Evolutionary conservation across 495 filamentous ascomycete genomes (phyloP).

Genomic region (Entonaema liquescens): DNA sequence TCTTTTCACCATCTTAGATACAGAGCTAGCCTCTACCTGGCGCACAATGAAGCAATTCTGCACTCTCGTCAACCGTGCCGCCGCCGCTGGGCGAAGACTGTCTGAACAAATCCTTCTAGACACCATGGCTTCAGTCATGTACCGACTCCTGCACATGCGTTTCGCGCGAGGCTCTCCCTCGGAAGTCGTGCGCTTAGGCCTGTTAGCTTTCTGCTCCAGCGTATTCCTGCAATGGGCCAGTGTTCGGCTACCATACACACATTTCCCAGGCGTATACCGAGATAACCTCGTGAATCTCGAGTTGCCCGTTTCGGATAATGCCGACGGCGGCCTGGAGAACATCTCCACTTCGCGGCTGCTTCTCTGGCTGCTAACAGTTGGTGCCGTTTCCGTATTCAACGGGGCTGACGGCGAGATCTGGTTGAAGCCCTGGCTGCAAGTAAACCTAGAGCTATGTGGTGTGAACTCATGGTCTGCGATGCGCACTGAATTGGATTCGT

Average conservation of each 20-base stretch:
- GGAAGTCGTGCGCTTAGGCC: slow-evolving; percentile 52
- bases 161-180: slow-evolving; percentile 32
- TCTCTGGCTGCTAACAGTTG: slow-evolving; percentile 52
- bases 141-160: slow-evolving; percentile 49
- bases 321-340: neutral
- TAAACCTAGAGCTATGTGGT: slow-evolving; percentile 34
- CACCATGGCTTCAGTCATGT: slow-evolving; percentile 54
- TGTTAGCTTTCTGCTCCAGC: slow-evolving; percentile 50
- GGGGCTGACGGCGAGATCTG: slow-evolving; percentile 38
- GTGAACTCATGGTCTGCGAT: slow-evolving; percentile 44
- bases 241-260: slow-evolving; percentile 38
- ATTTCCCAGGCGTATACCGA: slow-evolving; percentile 34
- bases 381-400: slow-evolving; percentile 46
- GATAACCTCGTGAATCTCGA: slow-evolving; percentile 14
- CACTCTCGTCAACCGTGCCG: slow-evolving; percentile 48
- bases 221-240: slow-evolving; percentile 54
- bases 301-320: neutral
- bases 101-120: slow-evolving; percentile 44
- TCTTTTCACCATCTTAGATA: slow-evolving; percentile 17
- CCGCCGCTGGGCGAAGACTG: slow-evolving; percentile 34
- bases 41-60: slow-evolving; percentile 49
- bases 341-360: slow-evolving; percentile 13
- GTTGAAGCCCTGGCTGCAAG: slow-evolving; percentile 40
- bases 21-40: slow-evolving; percentile 45
- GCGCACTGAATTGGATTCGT: slow-evolving; percentile 38